Evolutionary conservation across 768 basidiomycete genomes (phyloP), one percentile per base, ranked within the genome.

Genomic region (Rhodotorula kratochvilovae): DNA sequence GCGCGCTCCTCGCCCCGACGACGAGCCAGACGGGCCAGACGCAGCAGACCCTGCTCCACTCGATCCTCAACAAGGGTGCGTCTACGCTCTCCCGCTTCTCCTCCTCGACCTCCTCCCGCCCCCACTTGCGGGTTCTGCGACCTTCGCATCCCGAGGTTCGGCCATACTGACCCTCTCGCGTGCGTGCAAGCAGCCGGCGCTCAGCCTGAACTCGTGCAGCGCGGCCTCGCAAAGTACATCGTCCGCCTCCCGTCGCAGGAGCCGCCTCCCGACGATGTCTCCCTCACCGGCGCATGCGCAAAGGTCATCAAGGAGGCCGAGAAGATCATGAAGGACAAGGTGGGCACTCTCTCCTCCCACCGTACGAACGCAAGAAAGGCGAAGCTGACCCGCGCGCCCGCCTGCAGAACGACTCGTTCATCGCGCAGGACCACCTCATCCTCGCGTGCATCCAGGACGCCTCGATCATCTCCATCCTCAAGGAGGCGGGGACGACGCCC

Each of bases 351-450:
- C n/a, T n/a, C n/a, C n/a, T n/a, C n/a, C n/a, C n/a, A n/a, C n/a
- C n/a, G n/a, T n/a, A n/a, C n/a, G n/a, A n/a, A n/a, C n/a, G n/a
- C n/a, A n/a, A n/a, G n/a, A n/a, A n/a, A n/a, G n/a, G n/a, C n/a
- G n/a, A n/a, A n/a, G n/a, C n/a, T n/a, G n/a, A n/a, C n/a, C n/a
- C n/a, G n/a, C n/a, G n/a, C n/a, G n/a, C n/a, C n/a, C n/a, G n/a
- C 13, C 23, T 21, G n/a, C 79, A 82, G 77, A 88, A 89, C 78
- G 92, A 94, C 80, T 88, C 88, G 3, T 96, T 91, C 80, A 89
- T 98, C 68, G 92, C 93, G 0, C 90, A 94, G 80, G 92, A 97
- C 72, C 93, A 96, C 79, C 81, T 98, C 60, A 84, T 97, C 36
- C 87, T 92, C 35, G 92, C 91, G 0, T 86, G 97, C 61, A 77